Base-by-base conservation (phyloP, 208 protist species). In the Acanthamoeba culbertsoni region DNA sequence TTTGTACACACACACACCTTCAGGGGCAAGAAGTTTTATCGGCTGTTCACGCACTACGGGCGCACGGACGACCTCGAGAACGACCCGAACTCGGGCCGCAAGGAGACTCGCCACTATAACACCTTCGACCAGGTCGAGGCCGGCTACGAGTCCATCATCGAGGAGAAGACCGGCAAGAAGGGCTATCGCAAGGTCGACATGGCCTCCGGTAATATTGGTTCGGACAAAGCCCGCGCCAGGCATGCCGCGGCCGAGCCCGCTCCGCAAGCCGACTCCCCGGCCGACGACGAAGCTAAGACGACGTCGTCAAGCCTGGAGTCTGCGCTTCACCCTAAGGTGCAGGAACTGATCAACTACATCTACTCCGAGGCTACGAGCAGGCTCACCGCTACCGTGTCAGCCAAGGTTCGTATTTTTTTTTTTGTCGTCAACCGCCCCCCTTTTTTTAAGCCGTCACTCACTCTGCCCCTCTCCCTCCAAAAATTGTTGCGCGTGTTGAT, bases 131-230 rank as follows among this genome's bases (percentile, higher is more conserved):
- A 84, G 28, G 51, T 42, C 16, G 73, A 84, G 73, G 73, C 73
- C 45, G 73, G 26, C 28, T 84, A 53, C 26, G 73, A 45, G 43
- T 84, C 73, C 23, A 84, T 84, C 73, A 55, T 55, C 73, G 73
- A 84, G 73, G 73, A 84, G 40, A 84, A 84, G 45, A 84, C 73
- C 8, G 73, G 45, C 43, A 84, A 84, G 73, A 84, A 84, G n/a
- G 73, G 73, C 37, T 84, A 84, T 16, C 73, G 73, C 73, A 84
- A 84, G 73, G 73, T 84, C 40, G 73, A 84, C 42, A 84, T 84
- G 73, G 73, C 73, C 45, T 84, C 73, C n/a, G 73, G 43, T 20
- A 84, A 84, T 42, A 84, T 84, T 31, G 73, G 73, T 7, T 84
- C 73, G 14, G 73, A 45, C 23, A 84, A 84, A 42, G 73, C 45